Conservation (phyloP, 2,329 filamentous ascomycete genomes). For the Mycocentrospora acerina region DNA sequence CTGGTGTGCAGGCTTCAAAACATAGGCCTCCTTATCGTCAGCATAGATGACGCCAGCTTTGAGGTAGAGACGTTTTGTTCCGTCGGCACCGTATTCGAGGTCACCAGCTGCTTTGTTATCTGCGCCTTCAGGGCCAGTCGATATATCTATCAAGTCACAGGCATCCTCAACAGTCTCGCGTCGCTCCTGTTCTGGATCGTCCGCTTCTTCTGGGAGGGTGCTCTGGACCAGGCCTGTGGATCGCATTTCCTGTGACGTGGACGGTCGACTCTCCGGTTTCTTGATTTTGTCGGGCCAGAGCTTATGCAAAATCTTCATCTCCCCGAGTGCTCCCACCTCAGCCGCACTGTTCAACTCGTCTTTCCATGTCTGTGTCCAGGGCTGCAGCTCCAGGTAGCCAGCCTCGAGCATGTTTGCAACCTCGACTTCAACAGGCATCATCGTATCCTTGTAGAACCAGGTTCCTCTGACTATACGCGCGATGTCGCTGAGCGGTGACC, state of each 20-base stretch:
- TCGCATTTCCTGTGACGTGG: conserved; percentile 38
- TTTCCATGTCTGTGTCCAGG: conserved; percentile 89
- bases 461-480: conserved; percentile 81
- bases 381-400: conserved; percentile 83
- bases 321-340: conserved; percentile 83
- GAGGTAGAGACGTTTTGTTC: conserved; percentile 62
- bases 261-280: conserved; percentile 50
- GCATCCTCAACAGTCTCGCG: conserved; percentile 47
- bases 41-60: conserved; percentile 87
- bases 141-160: conserved; percentile 51
- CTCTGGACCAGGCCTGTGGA: conserved; percentile 33
- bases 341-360: conserved; percentile 89
- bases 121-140: conserved; percentile 46
- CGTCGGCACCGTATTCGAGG: conserved; percentile 44
- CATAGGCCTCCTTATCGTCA: conserved; percentile 72
- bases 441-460: conserved; percentile 97
- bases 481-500: conserved; percentile 90
- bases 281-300: conserved; percentile 73
- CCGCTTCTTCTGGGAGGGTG: conserved; percentile 36
- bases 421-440: conserved; percentile 81
- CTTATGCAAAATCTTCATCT: conserved; percentile 84
- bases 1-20: conserved; percentile 81
- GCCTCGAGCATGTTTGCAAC: conserved; percentile 90
- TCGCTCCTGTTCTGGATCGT: conserved; percentile 48
- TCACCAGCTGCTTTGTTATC: conserved; percentile 53